Percentiles rank a stretch among this genome's conserved stretches.
These are phyloP conservation scores for Aureobasidium sp. DNA, from an alignment of 2,329 filamentous ascomycete species.

Conservation along the genomic window DNA sequence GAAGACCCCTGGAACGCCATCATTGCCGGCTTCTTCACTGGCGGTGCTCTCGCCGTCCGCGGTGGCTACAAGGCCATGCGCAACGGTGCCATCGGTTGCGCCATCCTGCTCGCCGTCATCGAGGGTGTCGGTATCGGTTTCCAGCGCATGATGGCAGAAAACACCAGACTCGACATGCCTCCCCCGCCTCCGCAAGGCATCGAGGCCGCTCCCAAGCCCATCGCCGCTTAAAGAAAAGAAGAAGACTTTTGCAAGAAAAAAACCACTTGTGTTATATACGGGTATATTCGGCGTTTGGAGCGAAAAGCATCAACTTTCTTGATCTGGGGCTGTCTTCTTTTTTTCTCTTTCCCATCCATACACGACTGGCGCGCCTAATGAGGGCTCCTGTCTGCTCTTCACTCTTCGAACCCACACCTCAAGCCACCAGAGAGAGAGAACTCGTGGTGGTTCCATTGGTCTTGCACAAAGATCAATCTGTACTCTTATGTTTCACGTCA, in stretches of 20 bases:
- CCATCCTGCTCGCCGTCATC: constrained; percentile 87
- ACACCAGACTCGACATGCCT: constrained; percentile 66
- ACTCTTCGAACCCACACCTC: background rate
- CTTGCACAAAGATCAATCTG: background rate
- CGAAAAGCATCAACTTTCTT: constrained; percentile 3
- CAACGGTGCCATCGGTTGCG: constrained; percentile 94
- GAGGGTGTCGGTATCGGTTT: constrained; percentile 96
- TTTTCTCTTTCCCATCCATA: background rate
- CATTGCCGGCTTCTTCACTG: constrained; percentile 94
- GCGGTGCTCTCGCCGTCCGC: constrained; percentile 82
- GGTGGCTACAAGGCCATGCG: constrained; percentile 87
- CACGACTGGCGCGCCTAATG: background rate
- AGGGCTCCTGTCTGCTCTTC: constrained; percentile 6
- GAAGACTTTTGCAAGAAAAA: background rate
- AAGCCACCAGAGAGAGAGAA: background rate
- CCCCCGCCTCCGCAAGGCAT: constrained; percentile 31
- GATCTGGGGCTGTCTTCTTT: background rate
- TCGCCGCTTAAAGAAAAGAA: constrained; percentile 14
- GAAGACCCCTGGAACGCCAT: constrained; percentile 98
- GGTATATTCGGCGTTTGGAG: constrained; percentile 14
- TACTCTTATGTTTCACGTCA: constrained; percentile 8
- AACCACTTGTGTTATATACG: background rate
- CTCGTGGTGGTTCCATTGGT: background rate
- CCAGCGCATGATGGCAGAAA: constrained; percentile 86
- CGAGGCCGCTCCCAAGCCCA: constrained; percentile 13